Base-by-base conservation (phyloP, 495 filamentous ascomycete genomes). In the Trichoderma parareesei region DNA sequence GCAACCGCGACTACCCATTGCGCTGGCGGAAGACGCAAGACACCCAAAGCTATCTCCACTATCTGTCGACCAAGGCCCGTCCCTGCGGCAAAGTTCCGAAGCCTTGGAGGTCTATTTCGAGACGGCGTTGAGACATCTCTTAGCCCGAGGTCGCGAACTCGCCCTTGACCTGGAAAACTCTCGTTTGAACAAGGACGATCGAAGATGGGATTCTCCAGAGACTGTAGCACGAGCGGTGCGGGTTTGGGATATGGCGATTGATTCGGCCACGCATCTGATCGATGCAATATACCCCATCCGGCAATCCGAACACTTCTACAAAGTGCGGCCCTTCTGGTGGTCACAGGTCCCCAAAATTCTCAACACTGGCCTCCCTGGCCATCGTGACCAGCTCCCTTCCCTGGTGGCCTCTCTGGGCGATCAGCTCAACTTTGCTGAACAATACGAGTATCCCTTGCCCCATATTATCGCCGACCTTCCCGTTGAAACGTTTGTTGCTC, bases 381-480 rank as follows among this genome's bases (percentile, higher is more conserved):
- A 14, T 13, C 41, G 14, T 44, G 61, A 63, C 20, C 18, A 43
- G 13, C 18, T 16, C 41, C 27, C 61, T 2, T 16, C 27, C 9
- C 61, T 41, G 7, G 41, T 14, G 13, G 38, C 41, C 16, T 33
- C 61, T 35, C 5, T 63, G 43, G 11, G n/a, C 8, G 18, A 43
- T 37, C 16, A 46, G 5, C 40, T 63, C 18, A 10, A 9, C 10
- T 63, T 43, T 44, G 61, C 38, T 11, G 61, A 63, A 42, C 27
- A 48, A 37, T 37, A 43, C 10, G 41, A 63, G 2, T 48, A 43
- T n/a, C 20, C 61, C n/a, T 37, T 63, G 8, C 4, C 61, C 3
- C 61, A 63, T 44, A 37, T 37, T 7, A 48, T 48, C n/a, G 42
- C 61, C 41, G 61, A 63, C 61, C 38, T 63, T 27, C 61, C 61